phyloP scores from a whole-genome alignment of 768 basidiomycete genomes.

The Naematelia encephala region DNA sequence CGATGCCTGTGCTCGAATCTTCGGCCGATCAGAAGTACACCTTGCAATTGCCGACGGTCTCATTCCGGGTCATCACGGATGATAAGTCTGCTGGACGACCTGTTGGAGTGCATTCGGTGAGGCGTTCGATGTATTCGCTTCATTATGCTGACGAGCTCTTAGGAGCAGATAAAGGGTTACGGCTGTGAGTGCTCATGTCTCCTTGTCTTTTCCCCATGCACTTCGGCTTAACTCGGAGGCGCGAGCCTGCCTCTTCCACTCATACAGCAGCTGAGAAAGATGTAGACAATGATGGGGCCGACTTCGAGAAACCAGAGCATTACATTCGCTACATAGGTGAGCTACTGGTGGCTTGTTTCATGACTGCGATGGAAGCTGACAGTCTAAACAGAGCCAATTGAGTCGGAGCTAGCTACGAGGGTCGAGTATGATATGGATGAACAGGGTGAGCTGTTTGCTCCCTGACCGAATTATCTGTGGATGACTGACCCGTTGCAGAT shows the following conservation, averaged over 20 bases:
- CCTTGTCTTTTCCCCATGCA: too few species aligned
- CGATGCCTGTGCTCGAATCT: conserved; percentile 33
- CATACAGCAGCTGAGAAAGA: background rate
- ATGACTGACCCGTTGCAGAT: conserved; percentile 58
- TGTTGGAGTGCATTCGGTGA: conserved; percentile 32
- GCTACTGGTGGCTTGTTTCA: conserved; percentile 24
- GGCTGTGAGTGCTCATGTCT: conserved; percentile 38
- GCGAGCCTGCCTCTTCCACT: background rate
- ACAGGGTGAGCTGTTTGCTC: conserved; percentile 62
- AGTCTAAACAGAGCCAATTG: conserved; percentile 72
- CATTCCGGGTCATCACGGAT: conserved; percentile 40
- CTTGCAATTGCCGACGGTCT: conserved; percentile 43
- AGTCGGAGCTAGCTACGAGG: conserved; percentile 82
- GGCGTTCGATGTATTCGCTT: conserved; percentile 3
- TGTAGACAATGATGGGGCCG: conserved; percentile 48
- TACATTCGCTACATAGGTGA: conserved; percentile 88
- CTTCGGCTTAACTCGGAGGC: too few species aligned
- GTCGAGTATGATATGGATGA: conserved; percentile 99
- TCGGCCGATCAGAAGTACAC: conserved; percentile 32
- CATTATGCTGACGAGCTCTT: conserved; percentile 3
- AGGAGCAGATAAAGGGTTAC: conserved; percentile 42
- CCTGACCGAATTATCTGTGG: background rate
- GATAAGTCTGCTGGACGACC: conserved; percentile 27
- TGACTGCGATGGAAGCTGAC: conserved; percentile 7
- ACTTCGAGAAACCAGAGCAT: conserved; percentile 72